Evolutionary conservation across 495 filamentous ascomycete genomes (phyloP).

Genomic region (Pseudoneurospora amorphoporcata): DNA sequence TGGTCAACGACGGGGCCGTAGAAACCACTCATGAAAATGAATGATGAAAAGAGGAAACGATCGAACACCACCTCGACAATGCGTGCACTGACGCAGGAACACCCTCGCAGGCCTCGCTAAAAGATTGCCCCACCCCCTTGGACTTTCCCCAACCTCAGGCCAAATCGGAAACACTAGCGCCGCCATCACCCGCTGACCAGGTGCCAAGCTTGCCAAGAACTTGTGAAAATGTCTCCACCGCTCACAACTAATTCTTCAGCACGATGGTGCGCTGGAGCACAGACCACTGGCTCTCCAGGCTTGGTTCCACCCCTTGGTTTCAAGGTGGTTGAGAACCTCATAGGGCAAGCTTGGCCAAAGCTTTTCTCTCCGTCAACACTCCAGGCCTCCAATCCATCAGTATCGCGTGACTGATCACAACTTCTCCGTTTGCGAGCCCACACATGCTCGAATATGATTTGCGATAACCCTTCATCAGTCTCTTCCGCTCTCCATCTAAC

Average conservation of each 20-base stretch:
- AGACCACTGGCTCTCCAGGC: background rate
- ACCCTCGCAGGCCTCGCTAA: background rate
- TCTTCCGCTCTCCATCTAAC: background rate
- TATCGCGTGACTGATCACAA: background rate
- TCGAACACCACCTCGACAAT: background rate
- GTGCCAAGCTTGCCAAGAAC: background rate
- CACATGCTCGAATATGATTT: background rate
- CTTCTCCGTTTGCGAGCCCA: background rate
- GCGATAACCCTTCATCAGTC: background rate
- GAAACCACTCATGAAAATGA: background rate
- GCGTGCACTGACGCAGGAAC: background rate
- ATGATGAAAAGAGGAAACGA: background rate
- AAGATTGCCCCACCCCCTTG: background rate
- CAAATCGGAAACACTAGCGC: conserved; percentile 25
- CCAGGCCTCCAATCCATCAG: background rate
- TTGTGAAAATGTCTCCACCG: background rate
- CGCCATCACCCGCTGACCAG: conserved; percentile 4
- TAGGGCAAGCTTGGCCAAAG: background rate
- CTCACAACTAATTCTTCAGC: no score
- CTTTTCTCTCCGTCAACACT: background rate
- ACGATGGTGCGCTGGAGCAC: background rate
- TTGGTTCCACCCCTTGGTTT: background rate
- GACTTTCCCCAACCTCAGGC: background rate
- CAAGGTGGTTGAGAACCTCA: background rate
- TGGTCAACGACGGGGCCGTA: background rate